Evolutionary conservation across 2,329 filamentous ascomycete genomes (phyloP), one percentile per base, ranked within the genome.

Genomic region (Talaromyces sp.): DNA sequence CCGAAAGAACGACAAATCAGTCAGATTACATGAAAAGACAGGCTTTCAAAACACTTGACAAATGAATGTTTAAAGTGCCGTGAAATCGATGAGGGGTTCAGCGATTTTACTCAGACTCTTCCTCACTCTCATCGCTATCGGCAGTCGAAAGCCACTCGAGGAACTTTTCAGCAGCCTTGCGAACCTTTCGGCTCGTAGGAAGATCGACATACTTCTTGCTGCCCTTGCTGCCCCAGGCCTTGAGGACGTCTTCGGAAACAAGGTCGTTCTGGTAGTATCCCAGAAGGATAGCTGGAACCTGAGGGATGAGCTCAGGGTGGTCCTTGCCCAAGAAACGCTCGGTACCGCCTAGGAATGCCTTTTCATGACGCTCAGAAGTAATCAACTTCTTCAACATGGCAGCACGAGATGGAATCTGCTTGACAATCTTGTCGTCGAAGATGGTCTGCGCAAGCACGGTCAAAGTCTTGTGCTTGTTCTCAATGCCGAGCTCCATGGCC

Each of bases 131-230:
- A 61, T 89, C 87, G 69, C 85, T 87, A 78, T 93, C 90, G 62
- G 93, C 93, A 79, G 90, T 92, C 71, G 92, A 87, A 66, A 98
- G 92, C 94, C 93, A 98, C 73, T 89, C 90, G 74, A 97, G 85
- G 86, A 99, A 99, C 69, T 91, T 89, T 83, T 96, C 91, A 62
- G 95, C 93, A 70, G 92, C 90, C 85, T 96, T 94, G 82, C 93
- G 92, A 68, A 98, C 93, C 86, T 96, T 96, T 85, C 93, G 94
- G 82, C 92, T 96, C 67, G 89, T 93, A 67, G 89, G 77, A 67
- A 96, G 80, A 77, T 98, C 94, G 72, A 96, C 91, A 78, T 98
- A 98, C 84, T 97, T 97, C 89, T 96, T 97, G 87, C 92, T 97
- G 66, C 94, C 93, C 85, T 95, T 97, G 76, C 87, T 86, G 70